Conservation (phyloP, 352 stramenopile species). For the Plasmopara muralis region DNA sequence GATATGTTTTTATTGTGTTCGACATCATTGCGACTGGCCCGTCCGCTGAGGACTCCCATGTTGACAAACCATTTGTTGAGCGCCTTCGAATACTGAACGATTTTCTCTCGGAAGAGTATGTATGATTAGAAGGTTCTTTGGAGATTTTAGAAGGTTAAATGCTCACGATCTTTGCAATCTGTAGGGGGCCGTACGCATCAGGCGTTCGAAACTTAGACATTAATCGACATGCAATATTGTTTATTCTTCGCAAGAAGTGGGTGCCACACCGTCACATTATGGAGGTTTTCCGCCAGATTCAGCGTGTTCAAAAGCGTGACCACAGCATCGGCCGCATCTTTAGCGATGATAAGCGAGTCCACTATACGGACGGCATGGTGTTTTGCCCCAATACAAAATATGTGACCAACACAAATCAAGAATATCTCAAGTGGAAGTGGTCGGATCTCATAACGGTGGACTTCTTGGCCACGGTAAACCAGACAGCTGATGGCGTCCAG, state of each 20-base stretch:
- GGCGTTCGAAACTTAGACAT: constrained; percentile 62
- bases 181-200: constrained; percentile 59
- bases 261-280: constrained; percentile 71
- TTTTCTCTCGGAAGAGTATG: constrained; percentile 80
- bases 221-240: constrained; percentile 56
- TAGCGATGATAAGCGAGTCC: constrained; percentile 72
- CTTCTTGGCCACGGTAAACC: constrained; percentile 59
- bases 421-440: constrained; percentile 92
- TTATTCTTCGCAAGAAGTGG: constrained; percentile 82
- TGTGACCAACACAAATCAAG: constrained; percentile 75
- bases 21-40: constrained; percentile 83
- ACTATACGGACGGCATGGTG: constrained; percentile 87
- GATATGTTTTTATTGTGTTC: constrained; percentile 87
- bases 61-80: constrained; percentile 77
- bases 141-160: too few relatives aligned
- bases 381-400: constrained; percentile 87
- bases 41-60: constrained; percentile 60
- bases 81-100: constrained; percentile 75
- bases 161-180: too few relatives aligned
- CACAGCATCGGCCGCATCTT: constrained; percentile 74
- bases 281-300: constrained; percentile 78
- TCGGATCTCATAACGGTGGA: constrained; percentile 87
- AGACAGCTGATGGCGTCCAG: constrained; percentile 44
- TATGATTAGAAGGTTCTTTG: background rate
- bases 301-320: constrained; percentile 70